Conservation (phyloP, 139 green algal genomes). For the Chlorella ohadii region DNA sequence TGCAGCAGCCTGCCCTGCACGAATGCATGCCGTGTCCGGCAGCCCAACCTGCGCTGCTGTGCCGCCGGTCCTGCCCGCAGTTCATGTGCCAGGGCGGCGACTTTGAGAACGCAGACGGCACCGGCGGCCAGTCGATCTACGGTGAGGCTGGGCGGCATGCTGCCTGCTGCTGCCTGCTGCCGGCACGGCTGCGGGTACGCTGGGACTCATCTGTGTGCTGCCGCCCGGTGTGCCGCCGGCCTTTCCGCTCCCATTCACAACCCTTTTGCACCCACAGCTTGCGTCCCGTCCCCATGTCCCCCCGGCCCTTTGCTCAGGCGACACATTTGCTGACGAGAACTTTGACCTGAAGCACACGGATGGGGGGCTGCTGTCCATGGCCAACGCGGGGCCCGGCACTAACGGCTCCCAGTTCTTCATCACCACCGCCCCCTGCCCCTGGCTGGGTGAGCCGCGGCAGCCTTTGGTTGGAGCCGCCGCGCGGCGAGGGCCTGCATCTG, state of each 20-base stretch:
- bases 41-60: too few relatives aligned
- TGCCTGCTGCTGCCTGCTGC: background rate
- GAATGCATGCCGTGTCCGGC: too few relatives aligned
- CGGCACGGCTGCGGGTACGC: too few relatives aligned
- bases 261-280: too few relatives aligned
- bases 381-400: conserved; percentile 74
- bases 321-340: conserved; percentile 50
- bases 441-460: conserved; percentile 62
- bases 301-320: too few relatives aligned
- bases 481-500: too few relatives aligned
- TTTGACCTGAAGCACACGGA: conserved; percentile 60
- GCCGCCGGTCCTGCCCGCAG: background rate
- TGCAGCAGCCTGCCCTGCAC: too few relatives aligned
- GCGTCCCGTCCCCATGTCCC: too few relatives aligned
- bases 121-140: conserved; percentile 84
- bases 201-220: too few relatives aligned
- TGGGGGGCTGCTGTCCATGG: conserved; percentile 47
- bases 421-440: conserved; percentile 55
- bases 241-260: too few relatives aligned
- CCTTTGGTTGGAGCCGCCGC: too few relatives aligned
- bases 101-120: conserved; percentile 73
- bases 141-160: conserved; percentile 23
- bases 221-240: too few relatives aligned
- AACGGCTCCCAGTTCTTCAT: conserved; percentile 82
- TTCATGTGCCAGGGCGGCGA: conserved; percentile 58